Percentiles rank a stretch among this genome's conserved stretches.
Conservation (phyloP, 331 rosid genomes). For the Cydonia oblonga region DNA sequence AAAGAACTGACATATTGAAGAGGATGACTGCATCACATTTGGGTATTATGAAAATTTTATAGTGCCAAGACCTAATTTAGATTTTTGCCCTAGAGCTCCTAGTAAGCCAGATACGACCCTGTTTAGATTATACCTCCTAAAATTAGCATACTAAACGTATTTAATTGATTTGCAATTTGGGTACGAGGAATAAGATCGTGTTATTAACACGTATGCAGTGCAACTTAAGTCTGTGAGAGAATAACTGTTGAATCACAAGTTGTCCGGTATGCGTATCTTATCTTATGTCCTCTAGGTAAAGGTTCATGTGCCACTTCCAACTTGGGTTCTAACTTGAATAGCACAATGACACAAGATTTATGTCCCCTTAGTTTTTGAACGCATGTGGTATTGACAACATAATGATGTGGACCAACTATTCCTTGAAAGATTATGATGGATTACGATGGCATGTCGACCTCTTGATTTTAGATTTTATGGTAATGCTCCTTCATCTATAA, state of each 20-base stretch:
- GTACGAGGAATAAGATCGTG: neutral
- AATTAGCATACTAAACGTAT: too few relatives aligned
- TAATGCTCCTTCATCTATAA: neutral
- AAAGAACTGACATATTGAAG: too few relatives aligned
- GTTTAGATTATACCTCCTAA: too few relatives aligned
- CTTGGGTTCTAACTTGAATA: neutral
- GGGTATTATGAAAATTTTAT: too few relatives aligned
- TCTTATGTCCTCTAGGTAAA: too few relatives aligned
- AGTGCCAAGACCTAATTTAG: too few relatives aligned
- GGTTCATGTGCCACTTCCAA: constrained; percentile 1
- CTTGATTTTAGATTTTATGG: neutral
- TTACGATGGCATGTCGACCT: neutral
- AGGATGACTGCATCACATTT: too few relatives aligned
- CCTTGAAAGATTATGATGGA: too few relatives aligned
- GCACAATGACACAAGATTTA: neutral
- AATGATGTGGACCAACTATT: neutral
- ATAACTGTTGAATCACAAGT: neutral
- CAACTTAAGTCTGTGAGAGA: neutral
- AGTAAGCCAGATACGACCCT: too few relatives aligned
- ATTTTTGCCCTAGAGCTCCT: too few relatives aligned
- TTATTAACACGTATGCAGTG: neutral
- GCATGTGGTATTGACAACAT: neutral
- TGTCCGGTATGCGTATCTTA: too few relatives aligned
- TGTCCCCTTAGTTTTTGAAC: neutral
- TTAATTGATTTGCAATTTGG: neutral